Conservation (phyloP, 106 monocot genomes). For the Dendrobium officinale region DNA sequence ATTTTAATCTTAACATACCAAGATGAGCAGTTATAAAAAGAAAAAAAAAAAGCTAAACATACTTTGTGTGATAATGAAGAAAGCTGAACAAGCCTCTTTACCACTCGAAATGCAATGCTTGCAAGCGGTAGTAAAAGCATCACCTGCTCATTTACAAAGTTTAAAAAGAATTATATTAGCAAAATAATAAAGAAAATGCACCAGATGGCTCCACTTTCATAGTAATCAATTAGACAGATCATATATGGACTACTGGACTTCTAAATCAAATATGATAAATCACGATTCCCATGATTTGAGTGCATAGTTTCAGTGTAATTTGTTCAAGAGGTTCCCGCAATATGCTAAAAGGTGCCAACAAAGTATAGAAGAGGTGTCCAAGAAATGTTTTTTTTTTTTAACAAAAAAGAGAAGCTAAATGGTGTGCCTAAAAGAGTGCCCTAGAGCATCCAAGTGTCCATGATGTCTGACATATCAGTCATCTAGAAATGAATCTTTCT, state of each 20-base stretch:
- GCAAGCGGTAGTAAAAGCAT: constrained; percentile 70
- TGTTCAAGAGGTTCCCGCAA: neutral
- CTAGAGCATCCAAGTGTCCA: no score
- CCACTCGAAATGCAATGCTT: constrained; percentile 77
- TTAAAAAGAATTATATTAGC: neutral
- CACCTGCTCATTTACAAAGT: constrained; percentile 37
- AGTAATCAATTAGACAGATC: no score
- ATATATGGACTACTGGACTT: no score
- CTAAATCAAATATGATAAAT: no score
- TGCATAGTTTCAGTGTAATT: neutral
- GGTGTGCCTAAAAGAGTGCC: no score
- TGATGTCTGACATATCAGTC: no score
- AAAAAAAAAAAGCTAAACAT: constrained; percentile 16
- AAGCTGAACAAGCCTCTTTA: constrained; percentile 80
- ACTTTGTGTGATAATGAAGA: constrained; percentile 74
- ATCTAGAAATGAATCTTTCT: no score
- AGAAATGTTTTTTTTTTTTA: no score
- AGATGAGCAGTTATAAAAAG: neutral
- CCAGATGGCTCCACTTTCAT: neutral
- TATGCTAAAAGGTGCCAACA: no score
- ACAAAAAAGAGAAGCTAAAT: no score
- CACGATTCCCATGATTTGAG: neutral
- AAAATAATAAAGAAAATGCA: neutral
- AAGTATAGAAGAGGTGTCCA: no score
- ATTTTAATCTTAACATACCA: neutral